A percentile compares a stretch with the other conserved stretches of the same genome.
phyloP scores from a whole-genome alignment of 2,329 filamentous ascomycete genomes.

The Cladosporium sp. region DNA sequence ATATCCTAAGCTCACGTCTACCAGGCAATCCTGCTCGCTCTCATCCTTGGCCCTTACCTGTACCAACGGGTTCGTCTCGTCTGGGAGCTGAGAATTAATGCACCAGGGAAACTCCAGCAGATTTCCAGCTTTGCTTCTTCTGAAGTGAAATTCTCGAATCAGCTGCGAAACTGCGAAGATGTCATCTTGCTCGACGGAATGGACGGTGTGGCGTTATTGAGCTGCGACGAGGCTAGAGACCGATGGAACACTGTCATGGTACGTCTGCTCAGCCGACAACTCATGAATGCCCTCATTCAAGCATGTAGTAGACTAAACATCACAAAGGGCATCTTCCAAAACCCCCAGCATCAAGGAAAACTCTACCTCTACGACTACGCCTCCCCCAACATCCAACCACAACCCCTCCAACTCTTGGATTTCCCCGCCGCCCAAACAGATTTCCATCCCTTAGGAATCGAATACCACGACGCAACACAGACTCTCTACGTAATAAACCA shows the following conservation, averaged over 20 bases:
- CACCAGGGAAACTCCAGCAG: not conserved
- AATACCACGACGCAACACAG: conserved; percentile 29
- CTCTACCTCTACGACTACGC: conserved; percentile 39
- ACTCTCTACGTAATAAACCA: conserved; percentile 40
- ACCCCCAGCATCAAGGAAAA: conserved; percentile 23
- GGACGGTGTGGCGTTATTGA: conserved; percentile 36
- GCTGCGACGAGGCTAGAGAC: conserved; percentile 41
- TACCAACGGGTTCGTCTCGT: conserved; percentile 3
- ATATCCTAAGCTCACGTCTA: not conserved
- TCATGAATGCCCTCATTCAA: too few species aligned
- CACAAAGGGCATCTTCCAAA: conserved; percentile 28
- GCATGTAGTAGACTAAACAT: too few species aligned
- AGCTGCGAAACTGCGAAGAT: conserved; percentile 42
- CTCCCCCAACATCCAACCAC: conserved; percentile 18
- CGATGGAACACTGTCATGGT: conserved; percentile 46
- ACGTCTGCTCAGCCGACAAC: too few species aligned
- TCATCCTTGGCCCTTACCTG: not conserved
- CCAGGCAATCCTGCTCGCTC: not conserved
- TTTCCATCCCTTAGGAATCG: conserved; percentile 37
- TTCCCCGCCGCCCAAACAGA: conserved; percentile 24
- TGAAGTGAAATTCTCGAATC: conserved; percentile 32
- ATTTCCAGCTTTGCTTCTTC: conserved; percentile 33
- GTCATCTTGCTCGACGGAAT: conserved; percentile 32
- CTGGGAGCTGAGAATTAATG: not conserved
- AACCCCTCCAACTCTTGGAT: conserved; percentile 25